phyloP scores from a whole-genome alignment of 1,284 basidiomycete species.

The Kwoniella shivajii region DNA sequence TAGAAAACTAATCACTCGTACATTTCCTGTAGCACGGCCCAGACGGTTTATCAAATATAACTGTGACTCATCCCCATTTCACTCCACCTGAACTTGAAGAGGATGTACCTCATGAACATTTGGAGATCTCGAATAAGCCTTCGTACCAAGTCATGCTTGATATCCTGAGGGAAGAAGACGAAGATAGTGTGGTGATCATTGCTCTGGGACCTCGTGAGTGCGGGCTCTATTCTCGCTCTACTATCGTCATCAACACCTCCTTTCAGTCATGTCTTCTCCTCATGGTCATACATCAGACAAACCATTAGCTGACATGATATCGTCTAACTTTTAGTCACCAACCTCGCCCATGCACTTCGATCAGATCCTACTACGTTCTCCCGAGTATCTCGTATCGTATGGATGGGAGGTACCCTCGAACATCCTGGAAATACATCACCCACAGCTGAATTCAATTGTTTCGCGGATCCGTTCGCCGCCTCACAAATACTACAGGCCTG shows the following conservation, averaged over 20 bases:
- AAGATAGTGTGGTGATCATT: constrained; percentile 75
- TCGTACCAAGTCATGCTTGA: constrained; percentile 70
- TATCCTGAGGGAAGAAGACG: constrained; percentile 63
- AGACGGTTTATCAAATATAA: constrained; percentile 78
- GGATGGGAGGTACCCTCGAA: constrained; percentile 96
- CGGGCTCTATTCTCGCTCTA: background rate
- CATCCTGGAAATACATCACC: constrained; percentile 87
- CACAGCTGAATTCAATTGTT: constrained; percentile 89
- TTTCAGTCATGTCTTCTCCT: background rate
- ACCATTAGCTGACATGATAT: background rate
- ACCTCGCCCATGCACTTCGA: constrained; percentile 71
- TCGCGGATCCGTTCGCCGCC: constrained; percentile 87
- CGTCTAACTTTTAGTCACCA: constrained; percentile 62
- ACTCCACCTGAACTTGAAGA: constrained; percentile 54
- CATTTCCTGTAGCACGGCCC: constrained; percentile 58
- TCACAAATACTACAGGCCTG: constrained; percentile 56
- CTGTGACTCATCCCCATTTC: constrained; percentile 73
- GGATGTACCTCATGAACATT: constrained; percentile 56
- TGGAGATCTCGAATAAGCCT: constrained; percentile 59
- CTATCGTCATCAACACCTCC: background rate
- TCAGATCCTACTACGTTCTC: constrained; percentile 63
- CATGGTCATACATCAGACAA: background rate
- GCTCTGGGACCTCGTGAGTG: constrained; percentile 72
- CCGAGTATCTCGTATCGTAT: constrained; percentile 68
- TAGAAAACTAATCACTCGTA: background rate